Evolutionary conservation across 2,329 filamentous ascomycete species (phyloP).

Genomic region (Endoconidiophora laricicola): DNA sequence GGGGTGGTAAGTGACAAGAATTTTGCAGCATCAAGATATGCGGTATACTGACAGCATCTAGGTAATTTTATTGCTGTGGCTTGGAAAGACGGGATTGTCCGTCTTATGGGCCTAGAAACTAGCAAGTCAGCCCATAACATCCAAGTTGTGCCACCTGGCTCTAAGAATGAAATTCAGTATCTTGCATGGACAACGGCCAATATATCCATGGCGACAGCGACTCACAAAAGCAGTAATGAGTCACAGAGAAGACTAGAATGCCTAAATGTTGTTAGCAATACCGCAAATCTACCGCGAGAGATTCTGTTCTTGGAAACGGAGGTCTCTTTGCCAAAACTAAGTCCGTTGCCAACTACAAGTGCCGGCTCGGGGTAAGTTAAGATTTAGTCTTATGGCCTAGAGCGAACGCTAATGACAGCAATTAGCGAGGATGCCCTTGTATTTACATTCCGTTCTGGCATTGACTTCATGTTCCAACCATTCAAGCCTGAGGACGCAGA

Average conservation of each 20-base stretch:
- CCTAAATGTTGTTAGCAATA: background rate
- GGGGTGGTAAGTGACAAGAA: slow-evolving; percentile 38
- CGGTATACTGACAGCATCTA: background rate
- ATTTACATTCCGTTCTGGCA: slow-evolving; percentile 51
- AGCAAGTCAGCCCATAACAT: slow-evolving; percentile 68
- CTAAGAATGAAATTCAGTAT: slow-evolving; percentile 4
- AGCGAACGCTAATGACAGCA: slow-evolving; percentile 5
- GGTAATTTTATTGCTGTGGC: slow-evolving; percentile 66
- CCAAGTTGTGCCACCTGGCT: slow-evolving; percentile 26
- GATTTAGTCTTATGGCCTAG: background rate
- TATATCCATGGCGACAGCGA: slow-evolving; percentile 2
- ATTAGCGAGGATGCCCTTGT: slow-evolving; percentile 37
- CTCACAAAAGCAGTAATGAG: background rate
- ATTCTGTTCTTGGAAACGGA: slow-evolving; percentile 63
- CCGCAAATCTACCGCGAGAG: slow-evolving; percentile 49
- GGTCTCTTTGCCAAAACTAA: slow-evolving; percentile 58
- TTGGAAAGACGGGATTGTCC: slow-evolving; percentile 66
- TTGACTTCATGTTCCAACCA: slow-evolving; percentile 53
- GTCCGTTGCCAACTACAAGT: slow-evolving; percentile 43
- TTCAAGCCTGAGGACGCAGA: slow-evolving; percentile 49
- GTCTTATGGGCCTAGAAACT: slow-evolving; percentile 62
- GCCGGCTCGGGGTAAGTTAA: slow-evolving; percentile 43
- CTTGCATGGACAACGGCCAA: slow-evolving; percentile 9
- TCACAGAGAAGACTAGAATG: slow-evolving; percentile 10
- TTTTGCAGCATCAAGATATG: background rate